Base-by-base conservation (phyloP, 768 basidiomycete species). In the Mrakia frigida region DNA sequence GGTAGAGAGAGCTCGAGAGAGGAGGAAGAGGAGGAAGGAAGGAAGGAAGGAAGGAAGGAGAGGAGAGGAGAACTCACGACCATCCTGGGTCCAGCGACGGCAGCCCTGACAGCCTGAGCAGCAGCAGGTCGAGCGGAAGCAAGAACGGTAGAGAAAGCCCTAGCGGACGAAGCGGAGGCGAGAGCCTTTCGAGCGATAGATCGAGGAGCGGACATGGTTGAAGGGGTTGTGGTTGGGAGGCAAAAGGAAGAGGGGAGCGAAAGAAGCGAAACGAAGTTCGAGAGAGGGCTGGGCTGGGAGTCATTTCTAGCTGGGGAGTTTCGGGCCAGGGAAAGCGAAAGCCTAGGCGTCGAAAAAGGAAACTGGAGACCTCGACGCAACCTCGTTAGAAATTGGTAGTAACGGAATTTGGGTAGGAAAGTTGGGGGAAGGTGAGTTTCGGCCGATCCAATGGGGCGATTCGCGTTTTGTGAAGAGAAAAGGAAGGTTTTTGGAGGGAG, bases 121-220 rank as follows among this genome's bases (percentile, higher is more conserved):
- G 82, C 79, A 74, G 75, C 75, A 16, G 71, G 70, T 33, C 70
- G 50, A 63, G 76, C 71, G 46, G 63, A 61, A 71, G 69, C 70
- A 50, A 77, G 70, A 61, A 83, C 80, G 77, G 83, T 80, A 37
- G 83, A 82, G 80, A 80, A 75, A 28, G 77, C 83, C 79, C 81
- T 56, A 56, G 70, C 61, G 67, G 73, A 46, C 39, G 73, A 52
- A 43, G 77, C 77, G 39, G 65, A 46, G 43, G 65, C 67, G 35
- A 78, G 73, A n/a, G 77, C 77, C 74, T 79, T 77, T 70, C 79
- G 78, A 77, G 82, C 77, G 63, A 83, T 80, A 43, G 82, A 79
- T 76, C 82, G 70, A 37, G 81, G 79, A 82, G 82, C 82, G 43
- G 83, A 82, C 74, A 75, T 74, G 74, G 39, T 75, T 23, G 25